Percentiles rank a stretch among this genome's conserved stretches.
phyloP scores from a whole-genome alignment of 2,329 filamentous ascomycete genomes.

The Sporothrix globosa region DNA sequence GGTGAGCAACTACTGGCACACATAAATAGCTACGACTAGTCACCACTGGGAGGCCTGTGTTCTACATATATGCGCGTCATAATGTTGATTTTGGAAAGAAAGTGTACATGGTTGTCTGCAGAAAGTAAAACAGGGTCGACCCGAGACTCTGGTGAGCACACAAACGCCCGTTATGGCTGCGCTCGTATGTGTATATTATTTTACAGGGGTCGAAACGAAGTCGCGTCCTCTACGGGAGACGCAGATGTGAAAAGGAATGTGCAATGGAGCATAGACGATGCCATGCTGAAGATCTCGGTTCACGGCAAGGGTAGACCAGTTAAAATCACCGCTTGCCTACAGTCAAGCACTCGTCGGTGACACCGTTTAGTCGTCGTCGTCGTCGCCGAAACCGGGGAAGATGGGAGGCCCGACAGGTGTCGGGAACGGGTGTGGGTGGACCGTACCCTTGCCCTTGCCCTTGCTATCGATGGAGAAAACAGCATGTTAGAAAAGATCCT shows the following conservation, averaged over 20 bases:
- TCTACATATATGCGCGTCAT: background rate
- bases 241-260: background rate
- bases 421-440: background rate
- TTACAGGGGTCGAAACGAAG: constrained; percentile 9
- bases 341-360: too few species aligned
- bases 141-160: background rate
- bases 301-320: background rate
- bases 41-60: background rate
- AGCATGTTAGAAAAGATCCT: background rate
- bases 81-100: background rate
- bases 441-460: constrained; percentile 1
- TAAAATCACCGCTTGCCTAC: background rate
- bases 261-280: background rate
- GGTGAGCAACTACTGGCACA: too few species aligned
- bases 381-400: constrained; percentile 9
- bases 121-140: constrained; percentile 4
- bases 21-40: background rate
- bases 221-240: background rate
- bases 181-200: background rate
- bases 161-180: background rate
- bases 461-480: background rate
- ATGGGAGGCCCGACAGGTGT: constrained; percentile 5
- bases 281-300: too few species aligned
- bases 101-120: background rate
- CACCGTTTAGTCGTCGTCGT: constrained; percentile 27